Conservation (phyloP, 179 eudicot species). For the Silene coronaria region DNA sequence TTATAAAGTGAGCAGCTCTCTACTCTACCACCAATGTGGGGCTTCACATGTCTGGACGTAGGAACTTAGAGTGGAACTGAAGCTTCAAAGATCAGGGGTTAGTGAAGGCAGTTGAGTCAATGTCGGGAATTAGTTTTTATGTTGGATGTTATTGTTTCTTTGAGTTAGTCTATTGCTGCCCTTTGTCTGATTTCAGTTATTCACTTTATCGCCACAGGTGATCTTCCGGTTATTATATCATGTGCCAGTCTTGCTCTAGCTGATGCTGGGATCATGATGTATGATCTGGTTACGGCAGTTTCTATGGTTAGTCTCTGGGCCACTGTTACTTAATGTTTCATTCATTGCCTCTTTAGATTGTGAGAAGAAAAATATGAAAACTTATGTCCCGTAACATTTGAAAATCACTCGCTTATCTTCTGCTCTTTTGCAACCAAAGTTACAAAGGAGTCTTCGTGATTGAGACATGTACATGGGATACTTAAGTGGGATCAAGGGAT, state of each 20-base stretch:
- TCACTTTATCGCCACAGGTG: slow-evolving; percentile 47
- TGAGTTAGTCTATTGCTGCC: neutral
- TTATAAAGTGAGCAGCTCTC: too few species aligned
- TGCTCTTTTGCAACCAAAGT: too few species aligned
- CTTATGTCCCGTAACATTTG: neutral
- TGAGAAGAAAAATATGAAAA: neutral
- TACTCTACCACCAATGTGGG: too few species aligned
- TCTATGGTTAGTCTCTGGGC: slow-evolving; percentile 63
- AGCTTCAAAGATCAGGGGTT: neutral
- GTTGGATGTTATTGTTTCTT: neutral
- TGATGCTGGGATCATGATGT: slow-evolving; percentile 94
- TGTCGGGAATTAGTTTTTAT: neutral
- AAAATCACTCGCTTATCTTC: neutral
- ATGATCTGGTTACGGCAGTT: slow-evolving; percentile 85
- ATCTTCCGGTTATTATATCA: slow-evolving; percentile 87
- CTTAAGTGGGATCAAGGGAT: too few species aligned
- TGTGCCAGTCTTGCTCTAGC: slow-evolving; percentile 97
- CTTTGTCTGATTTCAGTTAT: slow-evolving; percentile 3
- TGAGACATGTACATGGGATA: too few species aligned
- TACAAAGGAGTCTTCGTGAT: too few species aligned
- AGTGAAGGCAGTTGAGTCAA: neutral
- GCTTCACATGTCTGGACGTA: too few species aligned
- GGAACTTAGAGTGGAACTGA: neutral
- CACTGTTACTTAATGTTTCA: neutral
- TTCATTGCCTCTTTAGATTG: neutral